phyloP scores from a whole-genome alignment of 1,284 basidiomycete species.

The Fomitopsis pinicola region DNA sequence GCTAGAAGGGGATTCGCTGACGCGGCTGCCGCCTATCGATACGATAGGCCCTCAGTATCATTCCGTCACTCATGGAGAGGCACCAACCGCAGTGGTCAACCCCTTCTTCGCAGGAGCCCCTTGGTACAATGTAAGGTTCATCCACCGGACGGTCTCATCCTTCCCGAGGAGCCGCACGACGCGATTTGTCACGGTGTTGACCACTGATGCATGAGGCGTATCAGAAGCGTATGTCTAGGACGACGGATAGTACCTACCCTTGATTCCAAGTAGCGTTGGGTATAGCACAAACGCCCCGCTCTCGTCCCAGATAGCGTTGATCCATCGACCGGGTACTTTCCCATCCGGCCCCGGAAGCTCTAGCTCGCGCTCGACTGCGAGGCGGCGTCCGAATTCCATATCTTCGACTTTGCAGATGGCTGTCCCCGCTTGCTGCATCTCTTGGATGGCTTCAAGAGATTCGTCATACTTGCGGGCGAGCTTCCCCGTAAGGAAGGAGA shows the following conservation, averaged over 20 bases:
- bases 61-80: neutral
- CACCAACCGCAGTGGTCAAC: slow-evolving; percentile 72
- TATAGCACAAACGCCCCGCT: slow-evolving; percentile 93
- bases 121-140: slow-evolving; percentile 90
- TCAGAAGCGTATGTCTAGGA: neutral
- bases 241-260: slow-evolving; percentile 54
- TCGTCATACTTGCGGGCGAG: slow-evolving; percentile 94
- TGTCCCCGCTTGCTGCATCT: slow-evolving; percentile 96
- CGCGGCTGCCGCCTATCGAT: slow-evolving; percentile 84
- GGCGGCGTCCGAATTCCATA: slow-evolving; percentile 98
- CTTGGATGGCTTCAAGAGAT: slow-evolving; percentile 85
- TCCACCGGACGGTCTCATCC: slow-evolving; percentile 90
- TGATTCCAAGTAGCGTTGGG: slow-evolving; percentile 91
- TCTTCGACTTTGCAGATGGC: slow-evolving; percentile 91
- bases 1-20: slow-evolving; percentile 93
- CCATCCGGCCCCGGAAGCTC: slow-evolving; percentile 76
- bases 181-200: slow-evolving; percentile 92
- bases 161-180: slow-evolving; percentile 90
- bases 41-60: neutral
- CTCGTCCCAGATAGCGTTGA: slow-evolving; percentile 94
- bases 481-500: slow-evolving; percentile 89
- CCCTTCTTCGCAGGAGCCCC: slow-evolving; percentile 88
- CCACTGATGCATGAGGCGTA: slow-evolving; percentile 51
- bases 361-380: slow-evolving; percentile 90
- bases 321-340: slow-evolving; percentile 65